Percentiles rank a stretch among this genome's conserved stretches.
These are phyloP conservation scores for Aurinia saxatilis DNA, from an alignment of 345 rosid genomes.

Conservation along the genomic window DNA sequence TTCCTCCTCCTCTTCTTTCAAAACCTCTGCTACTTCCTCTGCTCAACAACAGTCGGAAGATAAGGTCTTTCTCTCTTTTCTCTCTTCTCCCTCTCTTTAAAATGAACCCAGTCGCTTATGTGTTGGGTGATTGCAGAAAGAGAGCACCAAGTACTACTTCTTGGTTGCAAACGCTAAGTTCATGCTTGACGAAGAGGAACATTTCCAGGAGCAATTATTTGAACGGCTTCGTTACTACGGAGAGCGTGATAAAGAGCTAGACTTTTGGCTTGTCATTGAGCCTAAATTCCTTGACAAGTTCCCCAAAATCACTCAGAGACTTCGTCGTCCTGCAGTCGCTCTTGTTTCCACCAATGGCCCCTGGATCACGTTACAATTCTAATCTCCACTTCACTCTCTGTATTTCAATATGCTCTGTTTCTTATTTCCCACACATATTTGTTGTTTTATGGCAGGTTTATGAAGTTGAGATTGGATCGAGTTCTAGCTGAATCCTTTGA, in stretches of 20 bases:
- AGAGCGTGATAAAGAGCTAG: constrained; percentile 59
- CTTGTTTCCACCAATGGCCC: constrained; percentile 84
- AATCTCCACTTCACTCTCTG: background rate
- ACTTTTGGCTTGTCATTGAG: constrained; percentile 93
- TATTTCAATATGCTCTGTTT: background rate
- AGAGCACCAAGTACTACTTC: constrained; percentile 57
- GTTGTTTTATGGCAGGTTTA: constrained; percentile 47
- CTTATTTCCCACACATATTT: background rate
- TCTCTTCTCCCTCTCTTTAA: background rate
- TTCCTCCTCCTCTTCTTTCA: background rate
- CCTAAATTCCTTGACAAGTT: constrained; percentile 83
- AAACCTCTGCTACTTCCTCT: constrained; percentile 13
- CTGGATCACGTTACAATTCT: constrained; percentile 79
- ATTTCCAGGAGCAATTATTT: constrained; percentile 72
- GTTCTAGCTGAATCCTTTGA: constrained; percentile 71
- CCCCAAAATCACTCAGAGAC: constrained; percentile 71
- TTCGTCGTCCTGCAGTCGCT: constrained; percentile 93
- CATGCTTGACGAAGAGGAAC: constrained; percentile 99
- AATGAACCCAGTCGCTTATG: background rate
- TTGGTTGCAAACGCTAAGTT: constrained; percentile 87
- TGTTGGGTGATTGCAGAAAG: constrained; percentile 12
- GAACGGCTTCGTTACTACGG: constrained; percentile 69
- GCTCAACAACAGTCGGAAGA: constrained; percentile 4
- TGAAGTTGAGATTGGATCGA: constrained; percentile 94
- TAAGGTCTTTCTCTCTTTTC: constrained; percentile 5